Base-by-base conservation (phyloP, 306 rosid species). In the Quercus bicolor region DNA sequence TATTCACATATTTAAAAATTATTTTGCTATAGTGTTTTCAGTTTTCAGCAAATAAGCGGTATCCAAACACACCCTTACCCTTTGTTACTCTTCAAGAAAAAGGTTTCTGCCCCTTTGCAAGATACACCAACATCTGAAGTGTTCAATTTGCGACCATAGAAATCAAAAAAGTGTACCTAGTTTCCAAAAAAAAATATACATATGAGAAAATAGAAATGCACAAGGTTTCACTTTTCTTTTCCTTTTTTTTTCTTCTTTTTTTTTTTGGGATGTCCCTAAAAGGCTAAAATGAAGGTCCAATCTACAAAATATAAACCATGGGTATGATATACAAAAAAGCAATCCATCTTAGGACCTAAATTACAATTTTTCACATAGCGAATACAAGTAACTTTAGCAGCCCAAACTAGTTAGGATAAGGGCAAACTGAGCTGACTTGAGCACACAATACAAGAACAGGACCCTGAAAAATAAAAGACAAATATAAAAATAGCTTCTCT, bases 81-180 rank as follows among this genome's bases (percentile, higher is more conserved):
- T 85, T 83, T 90, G 65, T 79, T 78, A 70, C 80, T 80, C 90
- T 95, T 95, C 45, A 69, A 76, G 84, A 91, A 95, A 88, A 93
- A 95, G 77, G 89, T 88, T 74, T 96, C 93, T 20, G 81, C 70
- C 72, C 92, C 90, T 53, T 78, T 89, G 90, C 99, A 95, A 48
- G 97, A 88, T 73, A 93, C 94, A 70, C 98, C 99, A 77, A 95
- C 99, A 91, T 95, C 93, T 79, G 96, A 70, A 61, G 98, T 90
- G 86, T 93, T 95, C 82, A 95, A 89, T 83, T 89, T 93, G 68
- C 97, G 93, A 54, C 99, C 99, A 82, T 93, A 95, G 78, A 93
- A 79, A 85, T 95, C 94, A 82, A 95, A 93, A 84, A 93, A 95
- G 40, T 87, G 84, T 73, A 95, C 99, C 99, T 95, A 69, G 48